Percentiles rank a stretch among this genome's conserved stretches.
These are phyloP conservation scores for Claviceps humidiphila DNA, from an alignment of 2,329 filamentous ascomycete genomes.

Conservation along the genomic window DNA sequence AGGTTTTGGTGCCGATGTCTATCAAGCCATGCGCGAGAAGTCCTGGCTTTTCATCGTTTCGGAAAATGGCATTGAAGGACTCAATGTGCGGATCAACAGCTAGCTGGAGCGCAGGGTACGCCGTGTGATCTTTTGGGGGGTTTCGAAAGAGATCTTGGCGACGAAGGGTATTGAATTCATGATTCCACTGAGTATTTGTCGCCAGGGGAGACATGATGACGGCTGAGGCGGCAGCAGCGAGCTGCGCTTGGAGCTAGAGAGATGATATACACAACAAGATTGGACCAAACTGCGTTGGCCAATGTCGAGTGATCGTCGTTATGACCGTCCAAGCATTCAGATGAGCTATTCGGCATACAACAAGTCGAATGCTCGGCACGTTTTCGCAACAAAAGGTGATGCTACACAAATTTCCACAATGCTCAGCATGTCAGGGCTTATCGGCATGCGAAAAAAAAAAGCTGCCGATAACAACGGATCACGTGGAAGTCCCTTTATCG, in stretches of 20 bases:
- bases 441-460: constrained; percentile 16
- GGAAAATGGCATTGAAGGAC: constrained; percentile 87
- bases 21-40: constrained; percentile 60
- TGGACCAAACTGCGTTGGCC: no score
- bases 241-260: constrained; percentile 1
- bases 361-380: constrained; percentile 1
- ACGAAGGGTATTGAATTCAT: constrained; percentile 72
- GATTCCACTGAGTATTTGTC: constrained; percentile 64
- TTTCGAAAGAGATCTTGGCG: constrained; percentile 82
- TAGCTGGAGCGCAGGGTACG: constrained; percentile 73
- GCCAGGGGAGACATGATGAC: constrained; percentile 39
- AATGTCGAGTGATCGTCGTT: not conserved
- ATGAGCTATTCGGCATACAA: not conserved
- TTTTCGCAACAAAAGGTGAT: constrained; percentile 13
- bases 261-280: not conserved
- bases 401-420: constrained; percentile 13
- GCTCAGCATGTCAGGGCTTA: constrained; percentile 3
- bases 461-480: constrained; percentile 12
- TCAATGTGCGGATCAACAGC: constrained; percentile 89
- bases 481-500: constrained; percentile 13
- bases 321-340: not conserved
- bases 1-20: constrained; percentile 83
- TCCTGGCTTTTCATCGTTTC: constrained; percentile 45
- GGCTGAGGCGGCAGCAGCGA: not conserved
- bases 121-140: constrained; percentile 73